Evolutionary conservation across 2,329 filamentous ascomycete species (phyloP), one percentile per base, ranked within the genome.

Genomic region (Penicillium sp.): DNA sequence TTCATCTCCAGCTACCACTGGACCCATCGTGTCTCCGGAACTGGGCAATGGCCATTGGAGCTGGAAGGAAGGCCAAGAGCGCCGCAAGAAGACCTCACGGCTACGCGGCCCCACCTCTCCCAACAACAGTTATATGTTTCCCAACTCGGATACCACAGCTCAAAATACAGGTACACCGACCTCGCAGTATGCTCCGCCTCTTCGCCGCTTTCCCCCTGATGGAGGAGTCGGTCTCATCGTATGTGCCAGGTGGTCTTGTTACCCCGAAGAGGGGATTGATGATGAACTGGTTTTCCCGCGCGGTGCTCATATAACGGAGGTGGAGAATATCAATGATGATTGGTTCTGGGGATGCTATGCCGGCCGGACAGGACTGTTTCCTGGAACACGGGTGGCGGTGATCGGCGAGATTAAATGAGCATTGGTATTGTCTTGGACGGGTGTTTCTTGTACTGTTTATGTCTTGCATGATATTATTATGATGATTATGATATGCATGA

Each of bases 341-440:
- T 97, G 92, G 92, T 91, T 83, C 65, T 88, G 87, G 75, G 93
- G 93, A 0, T 85, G 85, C 23, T 97, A 96, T 77, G 91, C 91
- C 74, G 91, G 91, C 0, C 77, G 75, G 20, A 86, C 84, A 61
- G 92, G 91, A 0, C 64, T 97, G 58, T 95, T 97, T 67, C 92
- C 92, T 4, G 86, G 86, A 6, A 82, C 84, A 7, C 93, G 93
- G 78, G 89, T 91, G 21, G 77, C 76, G 59, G 65, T 85, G 23
- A 56, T 82, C 7, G 63, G 61, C 36, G 70, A 73, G 49, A 60
- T 72, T 44, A 56, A 51, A n/a, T 71, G 59, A 49, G 18, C 39
- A 42, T 42, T 15, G 10, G 12, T 9, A 42, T 20, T 7, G 15
- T n/a, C 15, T 42, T 42, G 39, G n/a, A 7, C 7, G 15, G 17